phyloP scores from a whole-genome alignment of 306 rosid species.

The Psophocarpus tetragonolobus region DNA sequence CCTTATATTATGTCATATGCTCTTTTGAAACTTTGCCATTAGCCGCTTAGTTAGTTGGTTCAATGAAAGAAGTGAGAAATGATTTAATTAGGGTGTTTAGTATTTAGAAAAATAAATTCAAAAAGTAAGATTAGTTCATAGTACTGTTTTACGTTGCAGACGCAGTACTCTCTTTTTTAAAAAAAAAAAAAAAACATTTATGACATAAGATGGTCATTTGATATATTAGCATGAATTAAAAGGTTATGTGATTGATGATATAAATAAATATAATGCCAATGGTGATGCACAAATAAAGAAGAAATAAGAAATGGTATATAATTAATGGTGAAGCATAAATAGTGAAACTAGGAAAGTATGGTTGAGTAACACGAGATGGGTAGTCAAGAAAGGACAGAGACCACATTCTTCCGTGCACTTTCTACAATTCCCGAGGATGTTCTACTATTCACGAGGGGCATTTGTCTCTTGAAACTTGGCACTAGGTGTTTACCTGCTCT shows the following conservation, averaged over 20 bases:
- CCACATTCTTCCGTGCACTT: conserved; percentile 37
- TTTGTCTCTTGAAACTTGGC: conserved; percentile 56
- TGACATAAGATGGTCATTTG: too few relatives aligned
- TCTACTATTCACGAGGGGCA: conserved; percentile 45
- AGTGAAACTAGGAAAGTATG: not conserved
- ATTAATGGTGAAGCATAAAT: not conserved
- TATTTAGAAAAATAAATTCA: too few relatives aligned
- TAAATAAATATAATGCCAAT: too few relatives aligned
- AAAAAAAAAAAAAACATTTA: too few relatives aligned
- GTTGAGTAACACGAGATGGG: not conserved
- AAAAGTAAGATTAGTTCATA: too few relatives aligned
- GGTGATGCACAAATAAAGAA: not conserved
- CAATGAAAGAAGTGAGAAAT: too few relatives aligned
- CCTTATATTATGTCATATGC: conserved; percentile 35
- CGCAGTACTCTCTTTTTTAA: too few relatives aligned
- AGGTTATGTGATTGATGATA: not conserved
- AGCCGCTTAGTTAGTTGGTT: too few relatives aligned
- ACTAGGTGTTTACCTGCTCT: conserved; percentile 38
- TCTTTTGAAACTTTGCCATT: not conserved
- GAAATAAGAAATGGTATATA: not conserved
- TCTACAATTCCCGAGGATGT: conserved; percentile 64
- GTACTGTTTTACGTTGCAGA: too few relatives aligned
- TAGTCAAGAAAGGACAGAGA: conserved; percentile 26
- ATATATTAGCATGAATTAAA: too few relatives aligned
- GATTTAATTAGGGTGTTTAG: too few relatives aligned